Base-by-base conservation (phyloP, 2,329 filamentous ascomycete species). In the Pseudonectria buxi region DNA sequence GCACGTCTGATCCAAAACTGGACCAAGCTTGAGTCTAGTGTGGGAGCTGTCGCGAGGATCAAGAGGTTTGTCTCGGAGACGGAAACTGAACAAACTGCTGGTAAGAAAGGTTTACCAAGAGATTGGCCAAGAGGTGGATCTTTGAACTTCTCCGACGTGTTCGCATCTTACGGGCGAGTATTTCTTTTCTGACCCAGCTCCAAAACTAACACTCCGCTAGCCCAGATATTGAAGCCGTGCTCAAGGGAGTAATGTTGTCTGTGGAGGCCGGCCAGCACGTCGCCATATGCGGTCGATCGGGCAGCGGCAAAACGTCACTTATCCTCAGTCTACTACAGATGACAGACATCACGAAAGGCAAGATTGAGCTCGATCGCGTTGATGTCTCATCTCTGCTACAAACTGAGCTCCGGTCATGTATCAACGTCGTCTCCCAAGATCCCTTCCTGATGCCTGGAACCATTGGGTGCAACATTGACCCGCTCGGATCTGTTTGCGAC, bases 371-470 rank as follows among this genome's bases (percentile, higher is more conserved):
- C 9, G 71, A 74, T 35, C 61, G 57, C 2, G 37, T 70, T 2
- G 61, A 71, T 28, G 43, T 58, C 9, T 39, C 46, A 2, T 44
- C 30, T 1, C 25, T 58, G 1, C 41, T 47, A 0, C 45, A 52
- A 6, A 37, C 51, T 6, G 36, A 39, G 5, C 30, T 61, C 1
- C 49, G 57, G 1, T 32, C 43, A 0, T 38, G 51, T 2, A 51
- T 76, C 6, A 64, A 65, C 22, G 61, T 61, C 1, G 51, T 75
- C 2, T 64, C 73, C 0, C 73, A 77, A 53, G 71, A 76, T 30
- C 59, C 69, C 0, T 65, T 73, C 38, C 62, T 72, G 14, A 52
- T 76, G 4, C 61, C 62, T 2, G 71, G 68, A 2, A 68, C 55
- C 0, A 53, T 78, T 3, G 63, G 69, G 0, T 52, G 58, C 3